Percentiles rank a stretch among this genome's conserved stretches.
These are phyloP conservation scores for Suillus fuscotomentosus DNA, from an alignment of 768 basidiomycete species.

Conservation along the genomic window DNA sequence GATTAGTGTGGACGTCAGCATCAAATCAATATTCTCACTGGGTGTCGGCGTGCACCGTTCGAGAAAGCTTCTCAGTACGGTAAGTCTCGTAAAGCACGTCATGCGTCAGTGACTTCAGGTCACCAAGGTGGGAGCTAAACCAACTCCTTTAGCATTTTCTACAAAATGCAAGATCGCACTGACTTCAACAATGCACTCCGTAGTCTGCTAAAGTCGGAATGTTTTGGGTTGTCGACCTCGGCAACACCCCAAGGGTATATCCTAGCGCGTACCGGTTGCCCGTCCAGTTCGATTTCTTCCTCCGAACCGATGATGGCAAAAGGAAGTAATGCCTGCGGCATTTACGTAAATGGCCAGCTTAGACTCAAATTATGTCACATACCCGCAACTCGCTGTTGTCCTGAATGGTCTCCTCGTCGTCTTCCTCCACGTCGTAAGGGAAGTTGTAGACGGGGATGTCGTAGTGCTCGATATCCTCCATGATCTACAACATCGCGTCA, in stretches of 20 bases:
- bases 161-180: conserved; percentile 17
- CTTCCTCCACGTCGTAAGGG: conserved; percentile 98
- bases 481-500: conserved; percentile 58
- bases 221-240: conserved; percentile 98
- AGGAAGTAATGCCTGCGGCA: conserved; percentile 75
- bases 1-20: conserved; percentile 23
- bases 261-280: conserved; percentile 86
- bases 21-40: conserved; percentile 42
- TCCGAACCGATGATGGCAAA: conserved; percentile 98
- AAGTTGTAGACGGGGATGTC: conserved; percentile 99
- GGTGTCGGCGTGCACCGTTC: conserved; percentile 80
- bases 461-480: conserved; percentile 99
- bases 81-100: conserved; percentile 96
- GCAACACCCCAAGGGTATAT: conserved; percentile 99
- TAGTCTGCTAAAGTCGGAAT: conserved; percentile 96
- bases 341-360: conserved; percentile 9
- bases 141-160: background rate
- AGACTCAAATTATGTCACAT: conserved; percentile 23
- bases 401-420: conserved; percentile 97
- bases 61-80: conserved; percentile 95
- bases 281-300: conserved; percentile 93
- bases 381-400: conserved; percentile 96
- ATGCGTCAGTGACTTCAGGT: conserved; percentile 91
- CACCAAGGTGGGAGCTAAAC: conserved; percentile 85
- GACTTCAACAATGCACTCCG: conserved; percentile 90